These are phyloP conservation scores for Leccinum variicolor DNA, from an alignment of 768 basidiomycete genomes.

Conservation along the genomic window DNA sequence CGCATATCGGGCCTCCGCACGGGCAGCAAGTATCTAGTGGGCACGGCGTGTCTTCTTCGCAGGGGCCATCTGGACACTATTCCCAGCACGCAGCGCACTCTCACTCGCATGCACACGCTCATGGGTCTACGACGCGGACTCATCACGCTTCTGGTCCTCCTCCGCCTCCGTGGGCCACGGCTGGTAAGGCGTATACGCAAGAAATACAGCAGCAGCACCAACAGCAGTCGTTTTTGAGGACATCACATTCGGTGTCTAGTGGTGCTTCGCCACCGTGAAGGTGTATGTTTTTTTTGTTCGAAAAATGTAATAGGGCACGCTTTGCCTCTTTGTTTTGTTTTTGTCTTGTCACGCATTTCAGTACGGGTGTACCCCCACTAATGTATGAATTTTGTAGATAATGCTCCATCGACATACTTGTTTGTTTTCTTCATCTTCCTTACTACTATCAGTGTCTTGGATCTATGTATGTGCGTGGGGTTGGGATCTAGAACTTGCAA, in stretches of 20 bases:
- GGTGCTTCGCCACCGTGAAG: constrained; percentile 33
- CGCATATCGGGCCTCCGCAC: constrained; percentile 13
- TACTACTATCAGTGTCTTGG: background rate
- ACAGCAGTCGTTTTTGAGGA: constrained; percentile 48
- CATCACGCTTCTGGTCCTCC: constrained; percentile 20
- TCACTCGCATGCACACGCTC: background rate
- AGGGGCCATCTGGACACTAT: background rate
- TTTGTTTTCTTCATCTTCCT: background rate
- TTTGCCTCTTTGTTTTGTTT: background rate
- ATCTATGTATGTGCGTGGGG: background rate
- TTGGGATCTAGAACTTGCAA: background rate
- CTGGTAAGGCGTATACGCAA: constrained; percentile 19
- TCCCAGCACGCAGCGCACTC: background rate
- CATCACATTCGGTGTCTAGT: constrained; percentile 40
- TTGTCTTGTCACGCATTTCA: background rate
- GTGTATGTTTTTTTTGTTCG: background rate
- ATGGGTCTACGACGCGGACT: constrained; percentile 3
- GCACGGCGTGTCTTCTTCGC: background rate
- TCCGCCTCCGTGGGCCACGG: constrained; percentile 20
- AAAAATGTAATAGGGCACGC: background rate
- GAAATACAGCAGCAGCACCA: constrained; percentile 26
- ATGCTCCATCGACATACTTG: background rate
- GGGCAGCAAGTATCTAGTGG: background rate
- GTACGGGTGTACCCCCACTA: background rate
- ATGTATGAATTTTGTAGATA: background rate